phyloP scores from a whole-genome alignment of 371 early-diverging fungal genomes.

The Gilbertella persicaria region DNA sequence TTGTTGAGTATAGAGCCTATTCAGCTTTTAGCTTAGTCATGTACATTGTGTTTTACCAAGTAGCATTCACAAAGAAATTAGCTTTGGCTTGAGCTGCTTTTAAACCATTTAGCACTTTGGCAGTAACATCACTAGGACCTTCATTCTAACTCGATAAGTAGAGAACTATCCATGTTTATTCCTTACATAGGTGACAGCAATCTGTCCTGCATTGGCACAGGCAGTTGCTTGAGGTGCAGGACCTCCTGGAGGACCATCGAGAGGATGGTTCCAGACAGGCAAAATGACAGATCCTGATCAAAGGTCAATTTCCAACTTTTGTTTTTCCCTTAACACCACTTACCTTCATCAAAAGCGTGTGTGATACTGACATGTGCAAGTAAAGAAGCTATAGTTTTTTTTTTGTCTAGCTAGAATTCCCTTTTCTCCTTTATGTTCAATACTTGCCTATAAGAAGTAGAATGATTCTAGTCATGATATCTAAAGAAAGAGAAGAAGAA shows the following conservation, averaged over 20 bases:
- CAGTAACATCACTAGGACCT: slow-evolving; percentile 63
- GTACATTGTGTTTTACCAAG: slow-evolving; percentile 39
- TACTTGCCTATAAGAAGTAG: too few relatives aligned
- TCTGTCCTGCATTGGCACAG: slow-evolving; percentile 53
- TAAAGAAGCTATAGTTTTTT: slow-evolving; percentile 11
- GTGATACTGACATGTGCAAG: slow-evolving; percentile 6
- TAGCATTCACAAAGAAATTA: slow-evolving; percentile 60
- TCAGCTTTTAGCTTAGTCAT: background rate
- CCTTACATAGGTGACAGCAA: slow-evolving; percentile 59
- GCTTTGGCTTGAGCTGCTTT: slow-evolving; percentile 58
- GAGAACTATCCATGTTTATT: background rate
- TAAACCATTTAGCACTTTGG: slow-evolving; percentile 54
- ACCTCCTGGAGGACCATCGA: slow-evolving; percentile 22
- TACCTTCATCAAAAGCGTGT: slow-evolving; percentile 12
- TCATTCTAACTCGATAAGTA: slow-evolving; percentile 39
- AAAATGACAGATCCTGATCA: slow-evolving; percentile 27
- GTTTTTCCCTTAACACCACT: background rate
- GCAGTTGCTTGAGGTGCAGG: slow-evolving; percentile 45
- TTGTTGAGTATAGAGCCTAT: slow-evolving; percentile 50
- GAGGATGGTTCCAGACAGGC: slow-evolving; percentile 51
- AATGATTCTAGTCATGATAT: slow-evolving; percentile 10
- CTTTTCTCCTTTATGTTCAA: too few relatives aligned
- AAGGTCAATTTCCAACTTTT: too few relatives aligned
- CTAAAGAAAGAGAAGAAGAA: background rate
- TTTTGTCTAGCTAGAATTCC: too few relatives aligned